Evolutionary conservation across 352 stramenopile genomes (phyloP).

Genomic region (Pythium chondricola): DNA sequence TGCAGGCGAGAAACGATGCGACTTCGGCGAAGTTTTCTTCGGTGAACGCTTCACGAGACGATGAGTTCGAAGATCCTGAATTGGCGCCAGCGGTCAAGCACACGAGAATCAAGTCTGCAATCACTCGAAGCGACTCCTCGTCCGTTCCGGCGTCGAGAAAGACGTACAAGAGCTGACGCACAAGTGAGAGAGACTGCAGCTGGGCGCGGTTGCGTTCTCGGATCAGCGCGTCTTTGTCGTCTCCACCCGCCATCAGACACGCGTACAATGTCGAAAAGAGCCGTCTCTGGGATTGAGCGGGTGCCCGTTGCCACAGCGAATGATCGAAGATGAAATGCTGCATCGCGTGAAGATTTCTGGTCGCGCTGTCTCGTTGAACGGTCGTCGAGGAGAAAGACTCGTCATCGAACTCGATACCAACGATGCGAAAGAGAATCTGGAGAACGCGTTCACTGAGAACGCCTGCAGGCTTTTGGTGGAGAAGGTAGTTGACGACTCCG

Average conservation of each 20-base stretch:
- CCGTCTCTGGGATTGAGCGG: slow-evolving; percentile 29
- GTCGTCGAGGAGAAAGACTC: not conserved
- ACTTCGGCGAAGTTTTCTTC: slow-evolving; percentile 69
- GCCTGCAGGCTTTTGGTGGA: slow-evolving; percentile 42
- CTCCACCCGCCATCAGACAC: slow-evolving; percentile 41
- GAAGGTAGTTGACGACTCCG: slow-evolving; percentile 56
- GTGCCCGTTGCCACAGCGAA: slow-evolving; percentile 52
- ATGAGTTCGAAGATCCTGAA: no score
- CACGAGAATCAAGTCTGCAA: slow-evolving; percentile 62
- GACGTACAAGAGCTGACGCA: slow-evolving; percentile 64
- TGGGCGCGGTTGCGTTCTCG: slow-evolving; percentile 53
- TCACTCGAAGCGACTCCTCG: slow-evolving; percentile 40
- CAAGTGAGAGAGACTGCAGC: slow-evolving; percentile 55
- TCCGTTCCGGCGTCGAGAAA: slow-evolving; percentile 53
- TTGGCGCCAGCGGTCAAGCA: slow-evolving; percentile 43
- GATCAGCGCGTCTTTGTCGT: slow-evolving; percentile 18
- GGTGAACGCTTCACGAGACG: no score
- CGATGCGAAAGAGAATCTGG: slow-evolving; percentile 41
- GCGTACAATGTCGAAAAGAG: slow-evolving; percentile 67
- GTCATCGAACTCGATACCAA: slow-evolving; percentile 37
- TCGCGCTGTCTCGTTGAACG: slow-evolving; percentile 25
- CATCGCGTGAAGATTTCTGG: slow-evolving; percentile 55
- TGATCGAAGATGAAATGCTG: slow-evolving; percentile 74
- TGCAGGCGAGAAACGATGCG: slow-evolving; percentile 48
- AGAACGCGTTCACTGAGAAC: slow-evolving; percentile 33